A percentile compares a stretch with the other conserved stretches of the same genome.
Conservation (phyloP, 1,284 basidiomycete genomes). For the Tetrapyrgos nigripes region DNA sequence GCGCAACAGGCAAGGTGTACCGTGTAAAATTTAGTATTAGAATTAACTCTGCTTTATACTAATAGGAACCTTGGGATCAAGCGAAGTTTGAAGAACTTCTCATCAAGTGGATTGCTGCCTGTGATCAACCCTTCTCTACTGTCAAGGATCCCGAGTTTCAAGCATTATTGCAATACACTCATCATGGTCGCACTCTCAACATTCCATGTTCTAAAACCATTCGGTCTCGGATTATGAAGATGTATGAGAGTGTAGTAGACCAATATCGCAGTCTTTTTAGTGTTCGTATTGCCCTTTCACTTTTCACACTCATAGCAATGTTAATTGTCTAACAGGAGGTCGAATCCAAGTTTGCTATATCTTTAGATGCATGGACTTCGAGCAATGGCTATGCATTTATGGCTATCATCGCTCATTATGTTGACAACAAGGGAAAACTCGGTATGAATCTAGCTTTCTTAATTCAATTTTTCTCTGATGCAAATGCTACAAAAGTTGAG, state of each 20-base stretch:
- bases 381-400: conserved; percentile 29
- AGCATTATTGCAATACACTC: conserved; percentile 18
- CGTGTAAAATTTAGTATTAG: neutral
- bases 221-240: conserved; percentile 12
- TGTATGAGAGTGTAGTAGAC: conserved; percentile 19
- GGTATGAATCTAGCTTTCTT: neutral
- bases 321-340: conserved; percentile 19
- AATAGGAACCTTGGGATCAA: conserved; percentile 13
- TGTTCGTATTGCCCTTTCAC: conserved; percentile 9
- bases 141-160: conserved; percentile 23
- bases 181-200: neutral
- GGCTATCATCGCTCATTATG: conserved; percentile 30
- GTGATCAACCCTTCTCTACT: conserved; percentile 28
- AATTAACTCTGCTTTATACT: neutral
- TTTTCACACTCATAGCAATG: neutral
- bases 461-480: conserved; percentile 16
- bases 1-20: neutral
- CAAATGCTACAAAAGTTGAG: conserved; percentile 11
- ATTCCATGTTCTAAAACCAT: neutral
- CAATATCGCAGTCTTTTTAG: conserved; percentile 16
- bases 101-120: conserved; percentile 25
- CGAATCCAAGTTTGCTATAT: conserved; percentile 23
- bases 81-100: conserved; percentile 25
- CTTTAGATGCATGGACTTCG: conserved; percentile 35
- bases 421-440: conserved; percentile 25